phyloP scores from a whole-genome alignment of 225 moss, liverwort and hornwort species.

The Pleurozium schreberi region DNA sequence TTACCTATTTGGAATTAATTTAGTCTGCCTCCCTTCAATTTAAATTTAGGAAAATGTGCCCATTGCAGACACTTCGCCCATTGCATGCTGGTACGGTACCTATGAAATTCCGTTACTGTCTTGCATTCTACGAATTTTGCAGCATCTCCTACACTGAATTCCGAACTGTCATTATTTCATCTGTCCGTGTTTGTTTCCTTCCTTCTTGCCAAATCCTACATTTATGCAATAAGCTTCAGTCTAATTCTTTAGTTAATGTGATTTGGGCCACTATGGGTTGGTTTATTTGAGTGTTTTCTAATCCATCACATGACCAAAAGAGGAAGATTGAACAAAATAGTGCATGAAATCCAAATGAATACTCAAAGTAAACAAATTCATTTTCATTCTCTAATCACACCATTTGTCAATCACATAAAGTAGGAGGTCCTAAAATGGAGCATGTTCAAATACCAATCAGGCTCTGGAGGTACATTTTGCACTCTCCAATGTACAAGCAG shows the following conservation, averaged over 20 bases:
- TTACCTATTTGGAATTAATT: not conserved
- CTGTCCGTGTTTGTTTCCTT: too few relatives aligned
- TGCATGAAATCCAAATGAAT: too few relatives aligned
- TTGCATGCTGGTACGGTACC: not conserved
- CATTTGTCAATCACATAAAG: fast-evolving
- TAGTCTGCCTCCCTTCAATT: not conserved
- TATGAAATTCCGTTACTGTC: not conserved
- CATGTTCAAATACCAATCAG: too few relatives aligned
- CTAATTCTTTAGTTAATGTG: not conserved
- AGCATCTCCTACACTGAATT: not conserved
- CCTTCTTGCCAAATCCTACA: not conserved
- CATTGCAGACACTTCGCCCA: not conserved
- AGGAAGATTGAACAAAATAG: not conserved
- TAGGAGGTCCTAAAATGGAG: fast-evolving
- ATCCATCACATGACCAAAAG: not conserved
- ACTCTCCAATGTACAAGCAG: too few relatives aligned
- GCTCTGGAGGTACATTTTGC: too few relatives aligned
- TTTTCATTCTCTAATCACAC: fast-evolving
- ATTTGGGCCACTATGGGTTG: too few relatives aligned
- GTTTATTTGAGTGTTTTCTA: not conserved
- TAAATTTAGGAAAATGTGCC: not conserved
- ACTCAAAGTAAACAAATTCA: not conserved
- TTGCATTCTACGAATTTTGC: not conserved
- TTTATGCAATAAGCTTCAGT: not conserved
- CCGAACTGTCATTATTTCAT: not conserved